Conservation (phyloP, 2,329 filamentous ascomycete species). For the Pleochaeta shiraiana region DNA sequence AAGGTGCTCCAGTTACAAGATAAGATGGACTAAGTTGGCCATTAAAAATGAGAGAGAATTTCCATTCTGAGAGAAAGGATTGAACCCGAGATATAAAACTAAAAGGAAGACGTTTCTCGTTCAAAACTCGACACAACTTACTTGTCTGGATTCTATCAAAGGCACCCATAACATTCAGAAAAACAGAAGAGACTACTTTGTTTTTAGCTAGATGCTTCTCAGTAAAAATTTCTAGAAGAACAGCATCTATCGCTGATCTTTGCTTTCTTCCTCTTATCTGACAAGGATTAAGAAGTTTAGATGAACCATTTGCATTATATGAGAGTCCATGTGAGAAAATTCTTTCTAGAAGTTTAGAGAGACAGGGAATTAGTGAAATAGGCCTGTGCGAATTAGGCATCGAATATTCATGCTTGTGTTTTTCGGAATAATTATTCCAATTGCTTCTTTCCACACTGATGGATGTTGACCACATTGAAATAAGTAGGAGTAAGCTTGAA, state of each 20-base stretch:
- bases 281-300: neutral
- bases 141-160: neutral
- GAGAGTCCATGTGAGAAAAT: neutral
- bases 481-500: neutral
- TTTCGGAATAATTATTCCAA: slow-evolving; percentile 3
- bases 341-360: neutral
- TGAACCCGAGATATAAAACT: neutral
- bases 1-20: too few species aligned
- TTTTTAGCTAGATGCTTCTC: neutral
- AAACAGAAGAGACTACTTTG: neutral
- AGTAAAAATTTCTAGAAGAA: neutral
- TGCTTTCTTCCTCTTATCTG: neutral
- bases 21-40: neutral
- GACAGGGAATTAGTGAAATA: neutral
- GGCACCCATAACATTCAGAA: neutral
- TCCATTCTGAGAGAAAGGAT: neutral
- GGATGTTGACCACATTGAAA: neutral
- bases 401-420: neutral
- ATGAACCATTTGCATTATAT: neutral
- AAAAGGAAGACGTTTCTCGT: neutral
- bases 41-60: neutral
- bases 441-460: neutral
- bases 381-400: neutral
- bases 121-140: neutral
- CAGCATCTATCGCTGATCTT: neutral